Conservation (phyloP, 1,284 basidiomycete genomes). For the Malassezia pachydermatis region DNA sequence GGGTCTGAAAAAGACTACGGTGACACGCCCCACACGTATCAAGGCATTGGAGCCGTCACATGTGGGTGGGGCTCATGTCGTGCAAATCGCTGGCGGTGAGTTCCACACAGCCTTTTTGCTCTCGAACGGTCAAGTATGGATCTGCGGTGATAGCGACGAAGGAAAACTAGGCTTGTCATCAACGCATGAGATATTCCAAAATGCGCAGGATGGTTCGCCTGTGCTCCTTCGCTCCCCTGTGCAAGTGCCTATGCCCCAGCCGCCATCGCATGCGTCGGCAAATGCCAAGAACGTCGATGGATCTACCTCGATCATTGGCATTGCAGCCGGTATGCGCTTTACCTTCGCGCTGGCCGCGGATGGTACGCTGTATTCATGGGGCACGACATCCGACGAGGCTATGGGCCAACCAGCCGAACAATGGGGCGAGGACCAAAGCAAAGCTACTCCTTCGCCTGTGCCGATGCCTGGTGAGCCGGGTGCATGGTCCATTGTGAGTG, state of each 20-base stretch:
- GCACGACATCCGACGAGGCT: slow-evolving; percentile 58
- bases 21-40: slow-evolving; percentile 63
- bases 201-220: slow-evolving; percentile 16
- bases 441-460: slow-evolving; percentile 60
- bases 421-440: slow-evolving; percentile 49
- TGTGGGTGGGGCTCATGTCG: slow-evolving; percentile 52
- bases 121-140: slow-evolving; percentile 64
- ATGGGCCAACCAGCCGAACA: slow-evolving; percentile 49
- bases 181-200: slow-evolving; percentile 23
- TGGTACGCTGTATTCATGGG: slow-evolving; percentile 76
- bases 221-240: slow-evolving; percentile 33
- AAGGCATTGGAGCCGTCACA: slow-evolving; percentile 58
- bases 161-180: slow-evolving; percentile 33
- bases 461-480: slow-evolving; percentile 51
- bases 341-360: slow-evolving; percentile 68
- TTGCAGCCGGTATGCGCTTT: slow-evolving; percentile 69
- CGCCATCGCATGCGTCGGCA: slow-evolving; percentile 46
- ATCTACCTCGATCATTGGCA: slow-evolving; percentile 61
- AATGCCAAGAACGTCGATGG: slow-evolving; percentile 38
- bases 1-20: slow-evolving; percentile 51
- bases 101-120: slow-evolving; percentile 82
- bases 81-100: slow-evolving; percentile 63
- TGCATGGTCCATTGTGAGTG: slow-evolving; percentile 49
- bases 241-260: slow-evolving; percentile 43
- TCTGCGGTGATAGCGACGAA: slow-evolving; percentile 39